Base-by-base conservation (phyloP, 2,329 filamentous ascomycete species). In the Rutstroemia sp. region DNA sequence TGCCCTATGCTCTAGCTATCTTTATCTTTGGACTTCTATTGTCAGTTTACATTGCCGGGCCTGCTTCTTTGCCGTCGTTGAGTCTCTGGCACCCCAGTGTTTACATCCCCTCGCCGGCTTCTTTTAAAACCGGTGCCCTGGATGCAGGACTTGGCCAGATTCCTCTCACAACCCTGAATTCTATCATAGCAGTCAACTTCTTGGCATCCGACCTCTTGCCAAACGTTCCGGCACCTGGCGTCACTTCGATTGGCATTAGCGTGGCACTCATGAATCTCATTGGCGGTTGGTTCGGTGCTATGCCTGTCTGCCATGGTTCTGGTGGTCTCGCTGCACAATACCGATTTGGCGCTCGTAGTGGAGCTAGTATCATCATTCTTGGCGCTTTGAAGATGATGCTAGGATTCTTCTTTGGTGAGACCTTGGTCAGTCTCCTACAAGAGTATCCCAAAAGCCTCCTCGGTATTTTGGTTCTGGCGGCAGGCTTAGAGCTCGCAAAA, bases 301-400 rank as follows among this genome's bases (percentile, higher is more conserved):
- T 96, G 94, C 94, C 92, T 3, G 84, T 94, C 4, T 97, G 94
- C 68, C 94, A 97, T 69, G 92, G 92, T 5, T 90, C 90, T 0
- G 92, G 92, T 2, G 92, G 92, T 0, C 76, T 97, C 0, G 94
- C 94, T 5, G 94, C 88, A 0, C 92, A 97, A 69, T 89, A 90
- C 70, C 84, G 90, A 4, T 97, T 97, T 64, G 92, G 92, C 0
- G 92, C 92, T 4, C 84, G 92, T 48, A 95, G 89, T 58, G 92
- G 92, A 9, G 83, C 89, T 0, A 91, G 87, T 64, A 80, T 96
- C 59, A 82, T 96, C 53, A 69, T 95, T 23, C 80, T 97, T 0
- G 92, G 92, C 0, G 47, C 81, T 0, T 72, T 88, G 59, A 96
- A 96, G 70, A 71, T 96, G 5, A 5, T 86, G 0, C 75, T 96